phyloP scores from a whole-genome alignment of 495 filamentous ascomycete genomes.

The Clavariopsis aquatica region DNA sequence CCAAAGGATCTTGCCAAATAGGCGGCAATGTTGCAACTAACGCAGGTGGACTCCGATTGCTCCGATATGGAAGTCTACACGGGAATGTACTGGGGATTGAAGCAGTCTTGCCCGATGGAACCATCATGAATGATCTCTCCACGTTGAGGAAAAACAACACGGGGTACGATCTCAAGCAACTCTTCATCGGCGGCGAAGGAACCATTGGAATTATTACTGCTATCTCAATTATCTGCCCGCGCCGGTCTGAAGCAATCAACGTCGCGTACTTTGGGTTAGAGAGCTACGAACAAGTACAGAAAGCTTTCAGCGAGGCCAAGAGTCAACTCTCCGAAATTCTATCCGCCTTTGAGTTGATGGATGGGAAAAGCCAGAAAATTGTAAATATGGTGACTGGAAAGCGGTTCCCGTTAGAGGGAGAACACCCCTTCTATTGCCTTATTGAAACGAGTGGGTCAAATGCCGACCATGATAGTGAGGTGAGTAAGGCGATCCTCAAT shows the following conservation, averaged over 20 bases:
- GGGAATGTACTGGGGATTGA: conserved; percentile 90
- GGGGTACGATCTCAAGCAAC: conserved; percentile 95
- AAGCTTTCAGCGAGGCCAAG: conserved; percentile 84
- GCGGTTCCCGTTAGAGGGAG: conserved; percentile 74
- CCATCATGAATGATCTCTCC: conserved; percentile 82
- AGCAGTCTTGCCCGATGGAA: conserved; percentile 89
- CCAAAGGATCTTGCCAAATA: conserved; percentile 95
- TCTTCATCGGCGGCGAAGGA: conserved; percentile 93
- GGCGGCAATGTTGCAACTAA: conserved; percentile 99
- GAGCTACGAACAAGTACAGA: conserved; percentile 76
- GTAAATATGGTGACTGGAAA: conserved; percentile 73
- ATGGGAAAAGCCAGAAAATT: conserved; percentile 72
- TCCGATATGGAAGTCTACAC: conserved; percentile 92
- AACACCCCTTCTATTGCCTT: conserved; percentile 92
- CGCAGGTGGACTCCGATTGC: conserved; percentile 83
- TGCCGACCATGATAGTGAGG: conserved; percentile 80
- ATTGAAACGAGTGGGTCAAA: conserved; percentile 96
- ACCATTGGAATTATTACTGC: conserved; percentile 93
- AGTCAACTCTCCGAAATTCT: conserved; percentile 88
- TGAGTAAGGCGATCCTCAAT: conserved; percentile 8
- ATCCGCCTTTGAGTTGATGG: conserved; percentile 97
- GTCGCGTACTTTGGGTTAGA: conserved; percentile 42
- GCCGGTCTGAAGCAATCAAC: conserved; percentile 52
- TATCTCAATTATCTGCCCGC: conserved; percentile 85
- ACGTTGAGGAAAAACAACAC: conserved; percentile 96